Evolutionary conservation across 495 filamentous ascomycete species (phyloP).

Genomic region (Podospora sp.): DNA sequence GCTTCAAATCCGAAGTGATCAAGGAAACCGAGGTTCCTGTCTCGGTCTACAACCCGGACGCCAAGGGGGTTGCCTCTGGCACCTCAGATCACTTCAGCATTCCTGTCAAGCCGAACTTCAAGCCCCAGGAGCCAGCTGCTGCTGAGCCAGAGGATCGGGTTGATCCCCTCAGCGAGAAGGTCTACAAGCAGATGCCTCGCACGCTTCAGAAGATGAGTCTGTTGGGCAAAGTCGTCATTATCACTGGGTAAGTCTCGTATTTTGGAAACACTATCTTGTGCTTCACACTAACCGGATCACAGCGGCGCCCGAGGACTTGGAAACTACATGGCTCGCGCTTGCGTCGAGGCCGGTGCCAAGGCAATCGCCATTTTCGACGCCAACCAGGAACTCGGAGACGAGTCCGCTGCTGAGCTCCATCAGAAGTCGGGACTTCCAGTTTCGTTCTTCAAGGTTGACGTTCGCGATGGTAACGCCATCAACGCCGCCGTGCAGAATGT

Average conservation of each 20-base stretch:
- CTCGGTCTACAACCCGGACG: conserved; percentile 49
- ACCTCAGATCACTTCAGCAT: conserved; percentile 72
- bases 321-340: conserved; percentile 74
- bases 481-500: conserved; percentile 62
- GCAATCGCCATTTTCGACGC: conserved; percentile 75
- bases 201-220: conserved; percentile 67
- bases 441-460: conserved; percentile 76
- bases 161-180: conserved; percentile 45
- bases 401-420: conserved; percentile 65
- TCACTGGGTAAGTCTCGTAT: conserved; percentile 64
- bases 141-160: conserved; percentile 39
- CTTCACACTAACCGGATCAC: conserved; percentile 27
- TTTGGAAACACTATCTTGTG: neutral
- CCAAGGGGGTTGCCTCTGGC: conserved; percentile 45
- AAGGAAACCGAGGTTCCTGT: conserved; percentile 55
- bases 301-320: conserved; percentile 78
- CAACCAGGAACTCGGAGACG: conserved; percentile 71
- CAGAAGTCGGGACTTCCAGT: conserved; percentile 68
- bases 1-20: conserved; percentile 49
- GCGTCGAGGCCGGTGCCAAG: conserved; percentile 72
- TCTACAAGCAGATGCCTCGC: conserved; percentile 54
- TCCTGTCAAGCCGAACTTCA: conserved; percentile 66
- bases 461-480: conserved; percentile 66
- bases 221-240: conserved; percentile 66
- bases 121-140: conserved; percentile 33